Conservation (phyloP, 1,284 basidiomycete species). For the Rhodotorula sp. region DNA sequence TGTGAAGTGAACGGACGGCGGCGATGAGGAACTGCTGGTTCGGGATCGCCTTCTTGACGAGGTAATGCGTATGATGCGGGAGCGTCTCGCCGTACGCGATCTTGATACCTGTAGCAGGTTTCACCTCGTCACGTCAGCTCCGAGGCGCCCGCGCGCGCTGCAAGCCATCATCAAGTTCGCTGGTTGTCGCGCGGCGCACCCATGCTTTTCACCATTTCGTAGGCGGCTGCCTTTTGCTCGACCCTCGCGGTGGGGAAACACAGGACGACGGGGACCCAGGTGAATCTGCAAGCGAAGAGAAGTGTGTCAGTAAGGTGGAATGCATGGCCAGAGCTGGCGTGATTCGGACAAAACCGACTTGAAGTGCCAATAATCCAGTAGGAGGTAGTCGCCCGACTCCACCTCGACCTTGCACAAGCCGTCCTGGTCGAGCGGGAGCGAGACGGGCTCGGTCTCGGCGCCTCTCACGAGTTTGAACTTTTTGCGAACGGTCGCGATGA, state of each 20-base stretch:
- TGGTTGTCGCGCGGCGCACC: not conserved
- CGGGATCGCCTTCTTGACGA: slow-evolving; percentile 1
- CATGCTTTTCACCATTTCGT: not conserved
- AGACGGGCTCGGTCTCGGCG: not conserved
- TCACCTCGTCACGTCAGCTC: not conserved
- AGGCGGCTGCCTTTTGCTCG: slow-evolving; percentile 3
- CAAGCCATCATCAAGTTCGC: no score
- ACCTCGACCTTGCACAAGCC: slow-evolving; percentile 1
- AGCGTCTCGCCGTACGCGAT: slow-evolving; percentile 10
- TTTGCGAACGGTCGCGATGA: slow-evolving; percentile 11
- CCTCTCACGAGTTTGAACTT: not conserved
- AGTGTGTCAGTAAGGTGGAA: not conserved
- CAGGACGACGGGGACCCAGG: slow-evolving; percentile 27
- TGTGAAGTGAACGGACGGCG: slow-evolving; percentile 8
- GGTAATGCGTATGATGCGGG: slow-evolving; percentile 32
- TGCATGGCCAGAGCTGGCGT: not conserved
- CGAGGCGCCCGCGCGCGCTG: no score
- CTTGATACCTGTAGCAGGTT: slow-evolving; percentile 25
- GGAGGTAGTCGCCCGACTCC: slow-evolving; percentile 16
- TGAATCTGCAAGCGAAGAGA: slow-evolving; percentile 17
- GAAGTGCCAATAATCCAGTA: slow-evolving; percentile 8
- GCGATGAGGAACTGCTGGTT: slow-evolving; percentile 7
- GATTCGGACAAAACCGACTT: slow-evolving; percentile 1
- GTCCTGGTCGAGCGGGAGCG: not conserved
- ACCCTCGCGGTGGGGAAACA: slow-evolving; percentile 2